Percentiles rank a stretch among this genome's conserved stretches.
Evolutionary conservation across 2,329 filamentous ascomycete species (phyloP).

Genomic region (Paraconiothyrium brasiliense): DNA sequence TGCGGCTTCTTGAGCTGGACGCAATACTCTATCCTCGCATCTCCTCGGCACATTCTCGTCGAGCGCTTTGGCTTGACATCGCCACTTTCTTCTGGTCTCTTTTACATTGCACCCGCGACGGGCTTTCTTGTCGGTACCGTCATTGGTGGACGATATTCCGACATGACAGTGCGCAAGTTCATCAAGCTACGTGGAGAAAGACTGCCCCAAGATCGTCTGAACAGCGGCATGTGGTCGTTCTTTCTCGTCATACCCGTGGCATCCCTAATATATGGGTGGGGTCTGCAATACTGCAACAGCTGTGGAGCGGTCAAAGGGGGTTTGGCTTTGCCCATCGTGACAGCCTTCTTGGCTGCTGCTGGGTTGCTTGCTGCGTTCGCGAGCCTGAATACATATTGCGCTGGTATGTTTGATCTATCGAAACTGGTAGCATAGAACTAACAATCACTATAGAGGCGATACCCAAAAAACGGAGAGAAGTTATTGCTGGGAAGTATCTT

Average conservation of each 20-base stretch:
- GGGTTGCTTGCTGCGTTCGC: slow-evolving; percentile 53
- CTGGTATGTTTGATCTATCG: slow-evolving; percentile 37
- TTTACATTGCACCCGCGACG: slow-evolving; percentile 31
- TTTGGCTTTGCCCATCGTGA: slow-evolving; percentile 47
- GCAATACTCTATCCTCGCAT: slow-evolving; percentile 30
- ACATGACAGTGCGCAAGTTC: slow-evolving; percentile 28
- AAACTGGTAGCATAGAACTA: neutral
- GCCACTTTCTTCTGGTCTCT: slow-evolving; percentile 27
- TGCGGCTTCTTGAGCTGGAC: slow-evolving; percentile 33
- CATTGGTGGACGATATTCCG: slow-evolving; percentile 30
- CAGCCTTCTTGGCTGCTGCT: slow-evolving; percentile 44
- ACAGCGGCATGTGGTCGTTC: slow-evolving; percentile 33
- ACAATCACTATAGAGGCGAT: slow-evolving; percentile 29
- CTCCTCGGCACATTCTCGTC: slow-evolving; percentile 28
- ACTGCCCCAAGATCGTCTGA: slow-evolving; percentile 34
- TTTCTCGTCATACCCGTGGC: slow-evolving; percentile 46
- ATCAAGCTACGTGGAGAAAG: slow-evolving; percentile 23
- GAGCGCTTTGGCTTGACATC: slow-evolving; percentile 28
- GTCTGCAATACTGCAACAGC: slow-evolving; percentile 35
- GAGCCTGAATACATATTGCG: slow-evolving; percentile 53
- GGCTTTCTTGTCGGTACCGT: slow-evolving; percentile 32
- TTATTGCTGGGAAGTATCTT: slow-evolving; percentile 45
- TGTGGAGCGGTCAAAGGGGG: slow-evolving; percentile 32
- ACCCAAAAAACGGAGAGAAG: slow-evolving; percentile 32
- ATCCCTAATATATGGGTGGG: slow-evolving; percentile 50